Base-by-base conservation (phyloP, 2,329 filamentous ascomycete species). In the Xylariaceae sp. region DNA sequence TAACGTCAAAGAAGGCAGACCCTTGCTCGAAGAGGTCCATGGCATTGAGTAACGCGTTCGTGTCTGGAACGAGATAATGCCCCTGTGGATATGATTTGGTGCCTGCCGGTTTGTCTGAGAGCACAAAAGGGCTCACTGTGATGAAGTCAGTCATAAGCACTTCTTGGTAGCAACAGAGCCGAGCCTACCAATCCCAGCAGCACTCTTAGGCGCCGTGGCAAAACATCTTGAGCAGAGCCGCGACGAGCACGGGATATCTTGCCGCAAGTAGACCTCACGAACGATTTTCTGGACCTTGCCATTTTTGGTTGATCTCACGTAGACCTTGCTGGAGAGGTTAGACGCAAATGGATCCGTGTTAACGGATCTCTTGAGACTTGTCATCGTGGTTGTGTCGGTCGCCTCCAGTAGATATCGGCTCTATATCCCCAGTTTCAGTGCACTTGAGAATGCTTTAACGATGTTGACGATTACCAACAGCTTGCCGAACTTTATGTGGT, bases 281-380 rank as follows among this genome's bases (percentile, higher is more conserved):
- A 99, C 95, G 71, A 99, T 96, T 82, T 99, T 99, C 76, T 98
- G 95, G 58, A 98, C 94, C 79, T 97, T 97, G 75, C 95, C 95
- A 75, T 87, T 95, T 76, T 91, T 93, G 44, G 94, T 96, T 23
- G 95, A 97, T 59, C 95, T 86, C 63, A 99, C 91, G 72, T 96
- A 99, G 68, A 96, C 87, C 78, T 98, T 99, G 84, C 90, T 97
- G 28, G 92, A 94, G 64, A 98, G 89, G 71, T 90, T 96, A 43
- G 88, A 81, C 26, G 87, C 82, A 58, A 79, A 73, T 9, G 82
- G 76, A 53, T 85, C 83, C 23, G 77, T 74, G 23, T 79, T 80
- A 41, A 79, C 71, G 7, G 80, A 78, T 69, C 86, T 75, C 72
- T 89, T 89, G 60, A 89, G 79, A 68, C 85, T 88, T 57, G 86